These are phyloP conservation scores for Backusella tarrabulga DNA, from an alignment of 192 early-diverging fungal genomes.

Conservation along the genomic window DNA sequence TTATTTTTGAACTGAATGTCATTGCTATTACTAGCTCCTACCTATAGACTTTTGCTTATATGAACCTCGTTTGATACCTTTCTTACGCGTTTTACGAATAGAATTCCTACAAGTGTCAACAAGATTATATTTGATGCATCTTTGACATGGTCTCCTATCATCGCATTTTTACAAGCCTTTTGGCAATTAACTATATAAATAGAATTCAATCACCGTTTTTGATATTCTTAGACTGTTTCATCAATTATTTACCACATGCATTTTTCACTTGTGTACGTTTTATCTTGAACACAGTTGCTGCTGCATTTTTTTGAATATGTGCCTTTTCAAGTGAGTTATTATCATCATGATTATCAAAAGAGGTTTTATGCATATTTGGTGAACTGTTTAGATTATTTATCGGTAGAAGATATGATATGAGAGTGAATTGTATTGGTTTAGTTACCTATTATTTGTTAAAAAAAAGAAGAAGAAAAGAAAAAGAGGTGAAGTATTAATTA, in stretches of 20 bases:
- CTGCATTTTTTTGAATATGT: background rate
- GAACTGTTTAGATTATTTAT: background rate
- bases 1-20: background rate
- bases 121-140: constrained; percentile 74
- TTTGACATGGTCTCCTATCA: constrained; percentile 74
- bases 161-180: constrained; percentile 90
- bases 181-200: constrained; percentile 72
- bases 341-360: background rate
- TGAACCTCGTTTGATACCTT: constrained; percentile 79
- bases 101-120: constrained; percentile 71
- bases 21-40: background rate
- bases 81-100: constrained; percentile 75
- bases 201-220: background rate
- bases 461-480: background rate
- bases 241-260: constrained; percentile 73
- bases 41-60: constrained; percentile 58
- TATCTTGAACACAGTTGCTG: constrained; percentile 21
- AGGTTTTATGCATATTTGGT: background rate
- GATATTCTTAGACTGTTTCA: background rate
- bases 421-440: background rate
- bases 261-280: constrained; percentile 81
- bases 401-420: background rate
- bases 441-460: background rate
- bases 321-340: background rate
- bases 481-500: background rate